Percentiles rank a stretch among this genome's conserved stretches.
Evolutionary conservation across 306 rosid genomes (phyloP).

Genomic region (Ceratonia siliqua): DNA sequence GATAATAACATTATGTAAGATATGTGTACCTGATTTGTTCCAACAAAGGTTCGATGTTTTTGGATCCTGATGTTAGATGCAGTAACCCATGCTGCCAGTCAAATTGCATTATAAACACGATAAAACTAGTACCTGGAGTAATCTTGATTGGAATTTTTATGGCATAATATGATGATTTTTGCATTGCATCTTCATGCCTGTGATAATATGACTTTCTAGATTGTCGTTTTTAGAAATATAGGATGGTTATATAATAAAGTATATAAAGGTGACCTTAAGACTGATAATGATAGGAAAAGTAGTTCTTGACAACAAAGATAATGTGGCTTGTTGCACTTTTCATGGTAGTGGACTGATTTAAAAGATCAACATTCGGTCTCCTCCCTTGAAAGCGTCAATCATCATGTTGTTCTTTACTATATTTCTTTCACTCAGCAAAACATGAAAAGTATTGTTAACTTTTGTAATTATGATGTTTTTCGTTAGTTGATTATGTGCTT

Average conservation of each 20-base stretch:
- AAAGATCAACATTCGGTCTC: neutral
- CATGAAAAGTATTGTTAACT: neutral
- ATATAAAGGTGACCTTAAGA: neutral
- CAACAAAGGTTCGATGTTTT: too few species aligned
- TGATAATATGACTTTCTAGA: too few species aligned
- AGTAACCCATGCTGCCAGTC: too few species aligned
- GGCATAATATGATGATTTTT: slow-evolving; percentile 7
- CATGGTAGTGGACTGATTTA: neutral
- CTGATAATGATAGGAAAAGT: neutral
- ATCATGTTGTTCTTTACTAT: neutral
- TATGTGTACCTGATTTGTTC: too few species aligned
- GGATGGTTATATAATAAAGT: neutral
- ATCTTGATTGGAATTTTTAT: slow-evolving; percentile 8
- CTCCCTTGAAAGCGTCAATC: neutral
- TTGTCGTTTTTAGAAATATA: slow-evolving; percentile 11
- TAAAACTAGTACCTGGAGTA: too few species aligned
- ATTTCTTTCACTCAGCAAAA: neutral
- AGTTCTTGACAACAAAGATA: neutral
- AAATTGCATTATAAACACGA: too few species aligned
- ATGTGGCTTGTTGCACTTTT: neutral
- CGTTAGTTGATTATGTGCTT: neutral
- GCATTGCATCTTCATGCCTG: neutral
- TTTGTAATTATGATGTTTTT: too few species aligned
- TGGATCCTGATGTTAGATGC: too few species aligned
- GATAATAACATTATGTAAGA: too few species aligned